phyloP scores from a whole-genome alignment of 2,329 filamentous ascomycete genomes.

The Lachnellula cervina region DNA sequence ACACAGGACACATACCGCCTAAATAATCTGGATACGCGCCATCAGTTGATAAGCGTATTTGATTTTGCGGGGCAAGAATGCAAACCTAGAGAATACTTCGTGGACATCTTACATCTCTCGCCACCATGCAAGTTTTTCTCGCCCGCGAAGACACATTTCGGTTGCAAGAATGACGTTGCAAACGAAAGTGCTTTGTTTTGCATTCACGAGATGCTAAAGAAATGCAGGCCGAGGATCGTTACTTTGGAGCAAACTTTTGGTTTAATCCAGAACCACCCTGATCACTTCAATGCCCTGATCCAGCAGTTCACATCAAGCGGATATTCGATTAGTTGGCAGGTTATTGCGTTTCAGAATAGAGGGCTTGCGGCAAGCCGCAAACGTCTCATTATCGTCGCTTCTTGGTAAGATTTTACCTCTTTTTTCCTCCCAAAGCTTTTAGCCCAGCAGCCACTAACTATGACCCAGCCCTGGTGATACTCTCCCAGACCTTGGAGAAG shows the following conservation, averaged over 20 bases:
- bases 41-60: neutral
- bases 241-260: slow-evolving; percentile 79
- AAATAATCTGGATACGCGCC: neutral
- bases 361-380: neutral
- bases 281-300: slow-evolving; percentile 56
- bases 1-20: neutral
- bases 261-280: slow-evolving; percentile 49
- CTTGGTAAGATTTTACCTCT: neutral
- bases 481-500: too few species aligned
- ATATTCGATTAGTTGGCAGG: slow-evolving; percentile 67
- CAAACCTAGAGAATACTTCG: too few species aligned
- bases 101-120: slow-evolving; percentile 67
- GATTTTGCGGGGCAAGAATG: neutral
- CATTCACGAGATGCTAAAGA: slow-evolving; percentile 51
- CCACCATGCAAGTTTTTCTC: slow-evolving; percentile 77
- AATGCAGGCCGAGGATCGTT: slow-evolving; percentile 59
- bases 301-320: slow-evolving; percentile 58
- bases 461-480: too few species aligned
- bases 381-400: neutral
- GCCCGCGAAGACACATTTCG: slow-evolving; percentile 58
- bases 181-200: slow-evolving; percentile 59
- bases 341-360: slow-evolving; percentile 41
- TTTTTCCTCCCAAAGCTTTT: too few species aligned
- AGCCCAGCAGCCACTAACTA: too few species aligned
- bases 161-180: slow-evolving; percentile 52